Evolutionary conservation across 1,284 basidiomycete genomes (phyloP), one percentile per base, ranked within the genome.

Genomic region (Ceratobasidium papillatum): DNA sequence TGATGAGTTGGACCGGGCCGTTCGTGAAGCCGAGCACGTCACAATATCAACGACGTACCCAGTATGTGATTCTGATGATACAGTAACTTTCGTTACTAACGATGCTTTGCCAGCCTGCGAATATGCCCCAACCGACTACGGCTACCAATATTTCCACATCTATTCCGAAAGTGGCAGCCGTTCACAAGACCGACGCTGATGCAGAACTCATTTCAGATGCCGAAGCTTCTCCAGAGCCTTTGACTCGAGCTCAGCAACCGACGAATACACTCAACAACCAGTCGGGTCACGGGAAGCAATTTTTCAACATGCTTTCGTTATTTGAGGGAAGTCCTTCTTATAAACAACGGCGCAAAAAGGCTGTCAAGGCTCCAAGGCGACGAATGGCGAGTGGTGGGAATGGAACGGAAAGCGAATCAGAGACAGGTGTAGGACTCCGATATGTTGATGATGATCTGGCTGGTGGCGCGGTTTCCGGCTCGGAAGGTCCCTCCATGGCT

Each of bases 301-400:
- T 91, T 81, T 87, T 90, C 81, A 85, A 86, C 38, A 87, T 90
- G 81, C 88, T 93, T 81, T 89, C 91, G n/a, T 83, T 94, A 59
- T 91, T 94, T 75, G 91, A 92, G 80, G 94, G 94, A 8, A 91
- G 89, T 76, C 91, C 93, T 1, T 88, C 88, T 7, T 96, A 96
- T 85, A 96, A 96, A 82, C 91, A 92, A 79, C 86, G 94, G n/a
- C 87, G 93, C 76, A 94, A 93, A 85, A 92, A 92, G 82, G 85
- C 86, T 34, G 81, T 82, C 25, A 84, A 84, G 56, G 41, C 74
- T 11, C 27, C 66, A 7, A 52, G 66, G 22, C 52, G 66, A 38
- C 52, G 66, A 1, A 47, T 71, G 17, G 54, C 66, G 3, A 71
- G 66, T 41, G 66, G 66, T 43, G 66, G 66, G 12, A 58, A 49